Conservation (phyloP, 352 stramenopile genomes). For the Halophytophthora batemanensis region DNA sequence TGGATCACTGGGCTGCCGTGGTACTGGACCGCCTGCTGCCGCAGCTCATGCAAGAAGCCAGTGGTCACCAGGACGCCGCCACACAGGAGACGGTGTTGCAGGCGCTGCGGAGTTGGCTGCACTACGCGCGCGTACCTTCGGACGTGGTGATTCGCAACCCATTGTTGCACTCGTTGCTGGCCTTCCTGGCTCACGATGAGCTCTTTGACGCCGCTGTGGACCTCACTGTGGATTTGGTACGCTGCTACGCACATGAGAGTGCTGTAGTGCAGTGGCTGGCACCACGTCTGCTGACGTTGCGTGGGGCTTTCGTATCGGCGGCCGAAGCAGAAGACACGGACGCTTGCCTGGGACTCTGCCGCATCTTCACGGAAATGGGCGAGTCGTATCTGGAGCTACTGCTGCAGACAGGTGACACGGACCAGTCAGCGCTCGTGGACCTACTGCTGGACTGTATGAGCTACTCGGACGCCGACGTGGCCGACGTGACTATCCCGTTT, state of each 20-base stretch:
- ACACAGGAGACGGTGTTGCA: conserved; percentile 61
- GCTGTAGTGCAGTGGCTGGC: conserved; percentile 76
- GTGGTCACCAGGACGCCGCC: conserved; percentile 6
- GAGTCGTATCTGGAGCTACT: conserved; percentile 84
- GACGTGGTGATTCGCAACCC: conserved; percentile 55
- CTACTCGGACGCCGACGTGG: conserved; percentile 73
- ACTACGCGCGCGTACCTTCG: conserved; percentile 41
- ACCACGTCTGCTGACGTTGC: conserved; percentile 67
- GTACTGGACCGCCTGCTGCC: conserved; percentile 70
- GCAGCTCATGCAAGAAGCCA: conserved; percentile 70
- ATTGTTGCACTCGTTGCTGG: conserved; percentile 61
- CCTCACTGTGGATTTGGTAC: conserved; percentile 76
- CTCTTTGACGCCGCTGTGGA: conserved; percentile 86
- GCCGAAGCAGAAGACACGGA: conserved; percentile 68
- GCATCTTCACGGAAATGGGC: conserved; percentile 89
- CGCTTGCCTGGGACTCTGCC: conserved; percentile 70
- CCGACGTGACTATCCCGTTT: conserved; percentile 83
- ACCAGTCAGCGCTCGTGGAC: conserved; percentile 69
- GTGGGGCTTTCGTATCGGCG: conserved; percentile 45
- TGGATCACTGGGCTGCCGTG: conserved; percentile 50
- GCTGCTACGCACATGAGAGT: conserved; percentile 48
- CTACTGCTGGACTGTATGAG: conserved; percentile 88
- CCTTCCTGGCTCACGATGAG: conserved; percentile 65
- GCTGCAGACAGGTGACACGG: conserved; percentile 43
- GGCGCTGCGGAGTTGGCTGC: conserved; percentile 61